Evolutionary conservation across 2,329 filamentous ascomycete species (phyloP), one percentile per base, ranked within the genome.

Genomic region (Lasiodiplodia sp.): DNA sequence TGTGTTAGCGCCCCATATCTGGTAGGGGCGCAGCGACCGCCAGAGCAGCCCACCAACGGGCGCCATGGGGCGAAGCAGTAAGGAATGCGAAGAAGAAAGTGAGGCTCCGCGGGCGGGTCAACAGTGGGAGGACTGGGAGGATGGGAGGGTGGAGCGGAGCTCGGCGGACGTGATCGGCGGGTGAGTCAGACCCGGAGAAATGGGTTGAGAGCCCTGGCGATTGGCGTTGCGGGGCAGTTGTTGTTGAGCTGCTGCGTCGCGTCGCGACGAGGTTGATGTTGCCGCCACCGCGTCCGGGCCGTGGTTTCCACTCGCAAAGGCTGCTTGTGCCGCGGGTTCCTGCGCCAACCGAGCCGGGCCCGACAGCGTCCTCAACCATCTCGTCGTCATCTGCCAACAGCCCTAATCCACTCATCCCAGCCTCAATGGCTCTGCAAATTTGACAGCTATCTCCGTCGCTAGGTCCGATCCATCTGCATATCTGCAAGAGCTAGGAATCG

Each of bases 1-100:
- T 0, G 93, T 96, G 74, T 95, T 96, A 57, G 93, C 91, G 34
- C 93, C 93, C 74, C 92, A 96, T 47, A 96, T 83, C 79, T 96
- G 92, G 73, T 92, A 87, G 14, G 88, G 84, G 70, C 88, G 87
- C 66, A 94, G 83, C 10, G 87, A 87, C 70, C 90, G 88, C 87
- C 90, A 92, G 47, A 94, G 83, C 58, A 88, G 83, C 65, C 88
- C 85, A 58, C 87, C 84, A 64, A 88, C 79, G 31, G 86, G 74
- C 77, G 78, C 82, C 77, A 78, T 68, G 18, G 37, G 31, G 34
- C 23, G 53, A 47, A 38, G 23, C 2, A 83, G 82, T 21, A 34
- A 68, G 34, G 47, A 60, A 49, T 40, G 25, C 25, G 47, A 23
- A 34, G 25, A 44, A 2, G 12, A 49, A 28, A n/a, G 21, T 3